Base-by-base conservation (phyloP, 1,139 yeast genomes). In the Arxiozyma slooffiae region DNA sequence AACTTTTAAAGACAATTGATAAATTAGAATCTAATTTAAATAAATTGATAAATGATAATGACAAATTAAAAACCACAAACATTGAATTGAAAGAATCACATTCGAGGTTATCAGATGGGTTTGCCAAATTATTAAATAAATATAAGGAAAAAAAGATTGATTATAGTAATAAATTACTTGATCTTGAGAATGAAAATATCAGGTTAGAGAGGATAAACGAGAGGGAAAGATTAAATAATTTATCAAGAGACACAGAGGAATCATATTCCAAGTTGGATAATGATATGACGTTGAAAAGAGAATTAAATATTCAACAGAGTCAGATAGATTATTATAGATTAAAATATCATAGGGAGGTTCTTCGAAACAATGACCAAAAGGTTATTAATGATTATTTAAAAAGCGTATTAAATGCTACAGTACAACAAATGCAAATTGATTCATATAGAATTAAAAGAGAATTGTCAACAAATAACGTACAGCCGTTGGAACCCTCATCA, bases 301-400 rank as follows among this genome's bases (percentile, higher is more conserved):
- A 47, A 44, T 36, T 18, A 34, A 20, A 21, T n/a, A 6, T 24
- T 14, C 38, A 34, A 24, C 51, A 48, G 34, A 64, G 62, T 50
- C 56, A 55, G 24, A 50, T 58, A n/a, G 67, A 64, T 51, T 64
- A 59, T 50, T 65, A 65, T 48, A 61, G 59, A 41, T 52, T 64
- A 38, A 62, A 60, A 46, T 66, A 63, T 41, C 56, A 63, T 48
- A 56, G 52, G n/a, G 69, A 65, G 47, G 63, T 60, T 4, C 56
- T 54, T 49, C 62, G 59, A 38, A 66, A 63, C 48, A 63, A 64
- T 48, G 69, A 64, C 48, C 48, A 64, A 26, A 57, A 53, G 21
- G 60, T 64, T 17, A 58, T 64, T 53, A 64, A 63, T 41, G 63
- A 62, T 26, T 66, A 66, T 48, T 50, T 65, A 49, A 62, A 64